Evolutionary conservation across 495 filamentous ascomycete species (phyloP).

Genomic region (Friedmanniomyces endolithicus): DNA sequence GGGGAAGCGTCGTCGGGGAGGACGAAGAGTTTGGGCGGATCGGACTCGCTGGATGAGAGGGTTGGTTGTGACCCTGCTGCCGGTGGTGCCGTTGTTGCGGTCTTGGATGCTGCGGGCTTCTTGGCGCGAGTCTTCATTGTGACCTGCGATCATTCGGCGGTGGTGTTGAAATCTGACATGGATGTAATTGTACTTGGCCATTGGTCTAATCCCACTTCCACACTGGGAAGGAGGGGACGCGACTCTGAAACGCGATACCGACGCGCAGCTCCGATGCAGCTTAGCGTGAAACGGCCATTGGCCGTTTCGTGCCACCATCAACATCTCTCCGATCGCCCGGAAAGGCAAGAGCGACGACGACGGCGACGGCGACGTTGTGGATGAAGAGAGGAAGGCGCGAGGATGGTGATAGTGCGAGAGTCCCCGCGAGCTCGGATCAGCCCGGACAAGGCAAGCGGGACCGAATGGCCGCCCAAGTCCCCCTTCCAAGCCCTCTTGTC

Average conservation of each 20-base stretch:
- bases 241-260: neutral
- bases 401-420: constrained; percentile 16
- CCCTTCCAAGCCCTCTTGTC: constrained; percentile 72
- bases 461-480: constrained; percentile 69
- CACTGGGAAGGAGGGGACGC: neutral
- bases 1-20: constrained; percentile 54
- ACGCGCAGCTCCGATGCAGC: neutral
- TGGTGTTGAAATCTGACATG: neutral
- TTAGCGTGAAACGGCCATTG: neutral
- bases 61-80: neutral
- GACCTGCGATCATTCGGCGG: too few species aligned
- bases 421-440: constrained; percentile 16
- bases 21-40: constrained; percentile 61
- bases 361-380: neutral
- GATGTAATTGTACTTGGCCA: too few species aligned
- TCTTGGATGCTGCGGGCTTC: constrained; percentile 1
- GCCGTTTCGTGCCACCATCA: neutral
- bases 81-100: neutral
- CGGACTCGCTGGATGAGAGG: constrained; percentile 20
- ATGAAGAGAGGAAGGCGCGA: neutral
- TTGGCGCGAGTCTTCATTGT: constrained; percentile 16
- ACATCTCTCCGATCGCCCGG: too few species aligned
- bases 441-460: constrained; percentile 11
- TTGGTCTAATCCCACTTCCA: neutral
- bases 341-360: too few species aligned